Evolutionary conservation across 768 basidiomycete genomes (phyloP), one percentile per base, ranked within the genome.

Genomic region (Phanerochaete carnosa): DNA sequence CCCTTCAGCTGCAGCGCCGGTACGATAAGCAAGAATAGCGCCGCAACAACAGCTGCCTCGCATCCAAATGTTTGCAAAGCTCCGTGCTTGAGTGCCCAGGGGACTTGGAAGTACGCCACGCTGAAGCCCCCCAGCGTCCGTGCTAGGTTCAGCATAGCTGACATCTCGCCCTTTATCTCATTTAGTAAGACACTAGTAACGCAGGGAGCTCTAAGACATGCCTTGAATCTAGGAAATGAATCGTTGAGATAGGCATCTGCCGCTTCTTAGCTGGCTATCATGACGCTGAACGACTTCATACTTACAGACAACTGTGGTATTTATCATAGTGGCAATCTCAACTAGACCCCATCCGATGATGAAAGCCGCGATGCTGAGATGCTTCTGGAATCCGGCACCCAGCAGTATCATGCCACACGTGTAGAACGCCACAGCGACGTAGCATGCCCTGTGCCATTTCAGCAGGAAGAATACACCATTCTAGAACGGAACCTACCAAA

Each of bases 261-360:
- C 12, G 6, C 6, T 15, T 7, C 2, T 45, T 6, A 28, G 15
- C 19, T 5, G 15, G 32, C 15, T 37, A 6, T 39, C 28, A n/a
- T 25, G 9, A 1, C 13, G 23, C 25, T 26, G 25, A 2, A 30
- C 23, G 15, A 28, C 22, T 7, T 9, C n/a, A 23, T 74, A 83
- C 67, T 71, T 70, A 76, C 84, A 88, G 16, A 87, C 77, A 1
- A 83, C 83, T 45, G 86, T 85, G 0, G 87, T 88, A 65, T 78
- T 82, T 58, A 88, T 77, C 77, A 88, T 80, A 53, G 83, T 72
- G 0, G 81, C 75, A 2, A 84, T 72, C 62, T 85, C 77, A 0
- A 84, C 80, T 49, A 88, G 80, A 7, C 83, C 85, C 88, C 88
- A 89, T 12, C 87, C 87, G 70, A 88, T 81, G 55, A 88, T 76